These are phyloP conservation scores for Drechslera avenae DNA, from an alignment of 2,329 filamentous ascomycete species.

Conservation along the genomic window DNA sequence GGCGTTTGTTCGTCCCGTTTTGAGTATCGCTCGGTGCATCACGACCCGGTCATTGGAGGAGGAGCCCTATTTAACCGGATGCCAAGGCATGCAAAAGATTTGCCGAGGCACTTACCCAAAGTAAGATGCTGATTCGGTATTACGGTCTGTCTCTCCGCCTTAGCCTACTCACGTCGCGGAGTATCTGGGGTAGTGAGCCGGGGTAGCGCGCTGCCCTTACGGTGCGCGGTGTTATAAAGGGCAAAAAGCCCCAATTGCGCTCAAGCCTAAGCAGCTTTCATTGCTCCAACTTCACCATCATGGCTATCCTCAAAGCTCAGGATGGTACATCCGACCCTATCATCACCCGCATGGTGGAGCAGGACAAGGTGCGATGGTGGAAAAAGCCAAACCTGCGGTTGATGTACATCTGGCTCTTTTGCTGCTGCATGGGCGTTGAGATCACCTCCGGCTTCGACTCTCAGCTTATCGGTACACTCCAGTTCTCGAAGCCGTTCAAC, in stretches of 20 bases:
- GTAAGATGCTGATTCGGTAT: slow-evolving; percentile 32
- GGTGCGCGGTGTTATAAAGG: slow-evolving; percentile 30
- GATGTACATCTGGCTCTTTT: slow-evolving; percentile 48
- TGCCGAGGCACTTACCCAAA: slow-evolving; percentile 33
- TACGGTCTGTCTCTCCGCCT: slow-evolving; percentile 33
- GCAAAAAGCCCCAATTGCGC: slow-evolving; percentile 10
- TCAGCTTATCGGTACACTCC: slow-evolving; percentile 46
- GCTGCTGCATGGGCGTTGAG: slow-evolving; percentile 48
- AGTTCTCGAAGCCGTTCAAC: slow-evolving; percentile 44
- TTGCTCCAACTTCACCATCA: slow-evolving; percentile 24
- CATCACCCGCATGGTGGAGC: slow-evolving; percentile 51
- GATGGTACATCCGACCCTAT: slow-evolving; percentile 48
- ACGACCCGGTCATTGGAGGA: slow-evolving; percentile 27
- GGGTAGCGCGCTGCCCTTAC: slow-evolving; percentile 15
- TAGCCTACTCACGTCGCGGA: slow-evolving; percentile 19
- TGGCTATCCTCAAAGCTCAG: slow-evolving; percentile 33
- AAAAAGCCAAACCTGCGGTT: slow-evolving; percentile 48
- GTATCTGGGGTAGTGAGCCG: slow-evolving; percentile 33
- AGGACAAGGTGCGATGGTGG: slow-evolving; percentile 52
- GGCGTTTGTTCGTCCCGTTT: slow-evolving; percentile 12
- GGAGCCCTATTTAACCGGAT: slow-evolving; percentile 30
- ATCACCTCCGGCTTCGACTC: slow-evolving; percentile 48
- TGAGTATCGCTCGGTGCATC: slow-evolving; percentile 19
- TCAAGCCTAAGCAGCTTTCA: slow-evolving; percentile 17
- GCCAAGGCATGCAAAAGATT: slow-evolving; percentile 23